Conservation (phyloP, 1,284 basidiomycete species). For the Mycosarcoma mackinlayi region DNA sequence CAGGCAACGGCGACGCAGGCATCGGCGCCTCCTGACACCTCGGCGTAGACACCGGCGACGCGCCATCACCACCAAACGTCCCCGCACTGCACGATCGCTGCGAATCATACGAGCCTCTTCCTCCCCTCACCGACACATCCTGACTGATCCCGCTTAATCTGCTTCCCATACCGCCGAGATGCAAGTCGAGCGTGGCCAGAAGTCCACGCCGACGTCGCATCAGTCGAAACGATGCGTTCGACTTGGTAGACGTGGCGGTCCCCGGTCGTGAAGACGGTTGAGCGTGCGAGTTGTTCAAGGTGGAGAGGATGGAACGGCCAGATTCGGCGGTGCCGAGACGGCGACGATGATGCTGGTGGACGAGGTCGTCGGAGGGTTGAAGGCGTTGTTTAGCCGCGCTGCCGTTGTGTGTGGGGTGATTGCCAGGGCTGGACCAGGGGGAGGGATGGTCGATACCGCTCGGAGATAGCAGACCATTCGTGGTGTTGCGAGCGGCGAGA, state of each 20-base stretch:
- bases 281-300: neutral
- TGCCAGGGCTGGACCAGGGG: neutral
- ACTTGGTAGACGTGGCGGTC: constrained; percentile 15
- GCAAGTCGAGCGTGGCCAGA: constrained; percentile 12
- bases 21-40: neutral
- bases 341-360: neutral
- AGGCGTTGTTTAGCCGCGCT: neutral
- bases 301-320: constrained; percentile 6
- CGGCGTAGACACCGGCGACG: constrained; percentile 3
- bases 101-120: constrained; percentile 11
- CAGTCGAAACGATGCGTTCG: constrained; percentile 9
- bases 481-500: neutral
- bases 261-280: constrained; percentile 9
- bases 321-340: constrained; percentile 28
- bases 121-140: constrained; percentile 4
- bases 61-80: constrained; percentile 26
- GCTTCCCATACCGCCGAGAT: constrained; percentile 3
- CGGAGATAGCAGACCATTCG: neutral
- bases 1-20: neutral
- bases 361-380: neutral
- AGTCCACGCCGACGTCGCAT: constrained; percentile 12
- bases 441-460: neutral
- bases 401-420: neutral
- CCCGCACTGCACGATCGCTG: constrained; percentile 21
- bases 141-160: constrained; percentile 13